Base-by-base conservation (phyloP, 1,139 yeast species). In the Yamadazyma sp. region DNA sequence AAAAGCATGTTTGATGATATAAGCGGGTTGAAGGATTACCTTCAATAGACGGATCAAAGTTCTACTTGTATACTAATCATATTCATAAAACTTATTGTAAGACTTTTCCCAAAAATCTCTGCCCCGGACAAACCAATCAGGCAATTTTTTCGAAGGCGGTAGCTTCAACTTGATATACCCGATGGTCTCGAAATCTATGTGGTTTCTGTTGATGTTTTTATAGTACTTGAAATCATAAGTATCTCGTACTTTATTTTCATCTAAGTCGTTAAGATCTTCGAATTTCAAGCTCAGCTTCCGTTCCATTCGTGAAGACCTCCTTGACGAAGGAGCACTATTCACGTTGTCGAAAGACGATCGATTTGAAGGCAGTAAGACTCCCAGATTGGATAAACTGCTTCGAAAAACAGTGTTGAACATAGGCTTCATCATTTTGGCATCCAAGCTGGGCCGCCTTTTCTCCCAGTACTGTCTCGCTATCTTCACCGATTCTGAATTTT, bases 41-140 rank as follows among this genome's bases (percentile, higher is more conserved):
- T 77, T 25, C 24, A 16, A 16, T 33, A 25, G 8, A 17, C 4
- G 3, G 8, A 20, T 20, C 22, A 20, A 20, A 20, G 8, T 20
- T 20, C 5, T 20, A 23, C 17, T n/a, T 31, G 16, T 31, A 31
- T 5, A 26, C 17, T 10, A 33, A 20, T 25, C 25, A 16, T 24
- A 33, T 24, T 11, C 16, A 33, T 29, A 24, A 17, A 38, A 25
- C 18, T 26, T 33, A n/a, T 30, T 33, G 23, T 37, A 34, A 7
- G 38, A 47, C 11, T 51, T 62, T 49, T 81, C 84, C 94, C 94
- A 86, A 45, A 68, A 57, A 46, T 79, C 75, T 42, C 89, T 59
- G 39, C 83, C 83, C 34, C 67, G 62, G 15, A 68, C 65, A 51
- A 85, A 85, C 96, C 96, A 87, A 2, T 61, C 68, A 0, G 95